phyloP scores from a whole-genome alignment of 1,284 basidiomycete genomes.

The Phellinidium pouzarii region DNA sequence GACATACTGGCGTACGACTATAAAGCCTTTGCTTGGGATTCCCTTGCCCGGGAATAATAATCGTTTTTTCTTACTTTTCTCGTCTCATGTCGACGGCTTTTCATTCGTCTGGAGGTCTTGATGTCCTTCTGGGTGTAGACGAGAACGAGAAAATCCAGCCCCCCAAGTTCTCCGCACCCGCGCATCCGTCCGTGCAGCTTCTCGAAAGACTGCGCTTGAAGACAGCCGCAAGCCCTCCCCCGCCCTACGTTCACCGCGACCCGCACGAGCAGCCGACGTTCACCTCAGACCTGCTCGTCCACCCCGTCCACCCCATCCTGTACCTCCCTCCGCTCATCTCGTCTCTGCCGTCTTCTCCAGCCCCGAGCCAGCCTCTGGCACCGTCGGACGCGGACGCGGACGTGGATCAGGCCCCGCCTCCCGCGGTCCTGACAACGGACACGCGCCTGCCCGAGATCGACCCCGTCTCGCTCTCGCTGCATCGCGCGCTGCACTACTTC shows the following conservation, averaged over 20 bases:
- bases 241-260: conserved; percentile 13
- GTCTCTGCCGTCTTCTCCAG: conserved; percentile 8
- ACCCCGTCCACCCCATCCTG: conserved; percentile 14
- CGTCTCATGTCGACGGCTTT: conserved; percentile 11
- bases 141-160: background rate
- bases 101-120: background rate
- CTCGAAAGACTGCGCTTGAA: conserved; percentile 2
- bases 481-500: conserved; percentile 79
- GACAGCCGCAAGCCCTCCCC: background rate
- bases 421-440: conserved; percentile 47
- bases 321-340: conserved; percentile 20
- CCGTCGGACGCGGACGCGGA: background rate
- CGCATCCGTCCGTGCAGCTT: conserved; percentile 7
- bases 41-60: too few species aligned
- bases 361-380: background rate
- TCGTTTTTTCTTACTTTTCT: too few species aligned
- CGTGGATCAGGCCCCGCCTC: conserved; percentile 23
- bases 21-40: too few species aligned
- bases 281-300: conserved; percentile 4
- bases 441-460: conserved; percentile 80
- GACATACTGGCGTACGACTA: too few species aligned
- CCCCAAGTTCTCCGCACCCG: conserved; percentile 12
- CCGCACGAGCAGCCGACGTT: conserved; percentile 18
- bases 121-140: background rate
- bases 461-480: conserved; percentile 74